Evolutionary conservation across 495 filamentous ascomycete genomes (phyloP).

Genomic region (Neurospora discreta): DNA sequence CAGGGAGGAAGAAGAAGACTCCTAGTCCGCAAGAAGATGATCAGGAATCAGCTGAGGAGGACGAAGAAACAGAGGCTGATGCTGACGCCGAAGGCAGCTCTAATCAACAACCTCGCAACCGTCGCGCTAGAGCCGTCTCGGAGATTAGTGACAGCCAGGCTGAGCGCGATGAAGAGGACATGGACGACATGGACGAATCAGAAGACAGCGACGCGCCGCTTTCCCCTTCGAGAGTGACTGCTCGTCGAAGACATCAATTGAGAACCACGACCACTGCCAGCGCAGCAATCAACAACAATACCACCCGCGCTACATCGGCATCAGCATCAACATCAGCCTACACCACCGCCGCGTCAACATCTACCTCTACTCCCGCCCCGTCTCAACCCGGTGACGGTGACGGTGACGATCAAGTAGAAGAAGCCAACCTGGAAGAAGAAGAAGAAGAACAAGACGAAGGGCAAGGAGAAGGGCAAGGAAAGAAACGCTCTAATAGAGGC

Average conservation of each 20-base stretch:
- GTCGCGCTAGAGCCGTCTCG: neutral
- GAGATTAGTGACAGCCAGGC: constrained; percentile 16
- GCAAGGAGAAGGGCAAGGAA: constrained; percentile 3
- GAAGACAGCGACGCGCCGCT: constrained; percentile 1
- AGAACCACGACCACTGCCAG: neutral
- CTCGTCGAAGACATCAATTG: neutral
- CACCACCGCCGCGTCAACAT: neutral
- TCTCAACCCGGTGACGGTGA: neutral
- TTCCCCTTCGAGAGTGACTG: neutral
- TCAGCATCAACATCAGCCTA: neutral
- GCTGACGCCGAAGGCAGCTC: neutral
- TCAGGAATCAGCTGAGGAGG: neutral
- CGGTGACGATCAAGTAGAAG: neutral
- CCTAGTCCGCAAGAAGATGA: neutral
- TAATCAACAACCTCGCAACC: neutral
- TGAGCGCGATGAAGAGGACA: constrained; percentile 1
- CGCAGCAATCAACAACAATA: neutral
- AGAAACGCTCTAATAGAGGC: constrained; percentile 20
- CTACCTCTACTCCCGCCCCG: neutral
- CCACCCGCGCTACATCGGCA: neutral
- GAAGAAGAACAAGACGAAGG: neutral
- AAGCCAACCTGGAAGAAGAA: neutral
- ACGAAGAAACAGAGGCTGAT: neutral
- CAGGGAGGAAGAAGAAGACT: constrained; percentile 18
- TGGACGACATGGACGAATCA: neutral